Base-by-base conservation (phyloP, 441 rosid species). In the Aquilaria agallochum region DNA sequence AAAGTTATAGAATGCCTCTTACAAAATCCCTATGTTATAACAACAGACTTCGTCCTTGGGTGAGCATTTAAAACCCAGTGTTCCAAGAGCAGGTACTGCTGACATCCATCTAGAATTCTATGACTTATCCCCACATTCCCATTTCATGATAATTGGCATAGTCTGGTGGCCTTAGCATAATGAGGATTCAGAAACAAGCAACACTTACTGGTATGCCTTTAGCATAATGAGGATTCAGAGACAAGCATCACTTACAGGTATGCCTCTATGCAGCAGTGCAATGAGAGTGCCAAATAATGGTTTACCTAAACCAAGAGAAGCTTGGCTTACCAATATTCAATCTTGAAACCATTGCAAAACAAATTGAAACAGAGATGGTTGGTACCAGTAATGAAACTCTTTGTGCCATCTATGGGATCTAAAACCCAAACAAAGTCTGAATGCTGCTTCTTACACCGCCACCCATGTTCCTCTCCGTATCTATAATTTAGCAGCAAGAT, bases 361-460 rank as follows among this genome's bases (percentile, higher is more conserved):
- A 67, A 65, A 5, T 61, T 20, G 27, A 6, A 20, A 20, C 27
- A 20, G 27, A 44, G 27, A 20, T 20, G 27, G 27, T 20, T 20
- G 27, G 27, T 72, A 87, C 97, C 99, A 32, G 97, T 95, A 44
- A 95, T 92, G 73, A 95, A 92, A 60, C 96, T 92, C 84, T 88
- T 92, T n/a, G 99, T 95, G 62, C 98, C 98, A 15, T 95, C 99
- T 15, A 89, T 95, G 20, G 99, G 99, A 77, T 92, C 98, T 66
- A 92, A 75, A 76, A 92, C 90, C 99, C 99, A 95, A 73, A 95
- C 97, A 79, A 80, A 91, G 70, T 91, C 95, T 7, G 98, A 77
- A 84, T 69, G 81, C 55, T 83, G 69, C 65, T 88, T 85, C 59
- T 78, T 79, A 81, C 95, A 92, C 71, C 81, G 83, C 99, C 99